Evolutionary conservation across 1,284 basidiomycete species (phyloP).

Genomic region (Marasmius sp.): DNA sequence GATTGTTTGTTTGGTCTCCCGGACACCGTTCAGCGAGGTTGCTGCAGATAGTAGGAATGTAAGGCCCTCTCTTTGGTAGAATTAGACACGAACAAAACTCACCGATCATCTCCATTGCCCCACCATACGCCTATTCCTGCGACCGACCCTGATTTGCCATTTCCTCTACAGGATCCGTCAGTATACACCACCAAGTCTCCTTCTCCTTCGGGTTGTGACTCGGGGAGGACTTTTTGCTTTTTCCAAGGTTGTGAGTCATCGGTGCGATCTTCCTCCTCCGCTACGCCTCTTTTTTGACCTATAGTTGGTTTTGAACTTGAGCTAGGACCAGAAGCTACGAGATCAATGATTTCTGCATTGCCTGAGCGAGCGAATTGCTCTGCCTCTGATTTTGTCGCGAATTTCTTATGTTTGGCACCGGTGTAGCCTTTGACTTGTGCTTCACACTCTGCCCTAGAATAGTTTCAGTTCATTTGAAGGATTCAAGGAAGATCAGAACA

Average conservation of each 20-base stretch:
- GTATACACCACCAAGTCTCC: conserved; percentile 64
- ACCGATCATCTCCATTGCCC: conserved; percentile 64
- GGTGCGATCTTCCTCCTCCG: conserved; percentile 17
- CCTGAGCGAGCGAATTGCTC: conserved; percentile 31
- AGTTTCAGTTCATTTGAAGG: background rate
- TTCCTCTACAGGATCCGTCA: conserved; percentile 80
- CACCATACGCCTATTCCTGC: conserved; percentile 83
- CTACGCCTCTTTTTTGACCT: conserved; percentile 17
- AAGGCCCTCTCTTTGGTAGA: background rate
- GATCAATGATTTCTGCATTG: background rate
- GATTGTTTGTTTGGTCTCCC: conserved; percentile 85
- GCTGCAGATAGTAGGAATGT: conserved; percentile 33
- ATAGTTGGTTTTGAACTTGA: conserved; percentile 1
- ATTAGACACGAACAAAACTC: conserved; percentile 6
- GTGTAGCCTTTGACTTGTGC: conserved; percentile 57
- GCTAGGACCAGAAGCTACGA: background rate
- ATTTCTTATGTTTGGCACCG: conserved; percentile 64
- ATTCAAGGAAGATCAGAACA: background rate
- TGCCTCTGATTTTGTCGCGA: conserved; percentile 53
- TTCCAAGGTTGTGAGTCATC: background rate
- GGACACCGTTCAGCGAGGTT: conserved; percentile 79
- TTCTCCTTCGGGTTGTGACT: conserved; percentile 20
- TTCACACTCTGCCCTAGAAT: conserved; percentile 56
- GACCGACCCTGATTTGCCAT: conserved; percentile 58
- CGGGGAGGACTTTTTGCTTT: conserved; percentile 2